Base-by-base conservation (phyloP, 768 basidiomycete genomes). In the Tephrocybe sp. region DNA sequence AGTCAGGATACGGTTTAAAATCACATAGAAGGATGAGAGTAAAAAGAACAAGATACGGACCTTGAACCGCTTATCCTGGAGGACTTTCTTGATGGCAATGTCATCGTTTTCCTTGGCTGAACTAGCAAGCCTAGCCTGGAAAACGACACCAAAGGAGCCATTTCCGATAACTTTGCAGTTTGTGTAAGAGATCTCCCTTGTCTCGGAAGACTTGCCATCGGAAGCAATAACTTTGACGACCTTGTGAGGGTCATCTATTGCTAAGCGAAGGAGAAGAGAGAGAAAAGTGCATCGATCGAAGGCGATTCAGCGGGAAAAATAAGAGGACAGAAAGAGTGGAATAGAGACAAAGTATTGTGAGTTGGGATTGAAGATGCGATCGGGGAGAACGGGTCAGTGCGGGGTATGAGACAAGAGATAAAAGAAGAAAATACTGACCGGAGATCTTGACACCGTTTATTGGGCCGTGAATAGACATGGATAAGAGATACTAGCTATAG, bases 41-140 rank as follows among this genome's bases (percentile, higher is more conserved):
- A 55, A 46, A 60, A 52, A 58, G 54, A 54, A 53, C 56, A 52
- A 47, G 49, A 46, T 61, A 72, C 80, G 56, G 55, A 95, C 96
- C 92, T 99, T 99, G 89, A 99, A 99, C 60, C 97, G 85, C 80
- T 99, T 99, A 76, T 99, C 97, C 78, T 99, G 97, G 55, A 99
- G 73, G 45, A 99, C 97, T 78, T 98, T 98, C 91, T 99, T 99
- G 82, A 99, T 99, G 44, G 97, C 97, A 65, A 99, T 97, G 60
- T 98, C 93, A 52, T 89, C 88, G 16, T 74, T 75, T 31, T 80
- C 82, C 63, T 83, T 81, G 39, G 77, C 72, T 7, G 77, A 77
- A 12, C 77, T 76, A 44, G 94, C 76, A 49, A 98, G 83, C 71
- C 85, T 92, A 52, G 95, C 96, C 59, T 94, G 92, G 70, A 95